Conservation (phyloP, 75 land plant genomes). For the Sequoiadendron giganteum region DNA sequence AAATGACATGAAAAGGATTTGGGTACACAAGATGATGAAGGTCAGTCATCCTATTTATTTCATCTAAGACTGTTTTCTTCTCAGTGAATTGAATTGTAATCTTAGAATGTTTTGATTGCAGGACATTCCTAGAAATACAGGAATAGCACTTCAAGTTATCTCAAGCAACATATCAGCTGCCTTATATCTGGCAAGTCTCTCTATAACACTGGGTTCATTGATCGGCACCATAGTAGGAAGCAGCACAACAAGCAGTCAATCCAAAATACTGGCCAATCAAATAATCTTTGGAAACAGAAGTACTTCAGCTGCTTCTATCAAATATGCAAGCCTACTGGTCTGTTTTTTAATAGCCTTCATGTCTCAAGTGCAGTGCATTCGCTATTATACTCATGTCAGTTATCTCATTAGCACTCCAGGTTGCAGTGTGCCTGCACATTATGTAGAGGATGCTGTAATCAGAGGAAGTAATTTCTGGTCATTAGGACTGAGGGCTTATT, state of each 20-base stretch:
- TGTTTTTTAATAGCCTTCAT: slow-evolving; percentile 78
- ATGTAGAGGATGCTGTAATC: slow-evolving; percentile 55
- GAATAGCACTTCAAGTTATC: slow-evolving; percentile 50
- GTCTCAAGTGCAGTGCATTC: slow-evolving; percentile 64
- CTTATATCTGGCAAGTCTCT: slow-evolving; percentile 52
- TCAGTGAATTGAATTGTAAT: too few species aligned
- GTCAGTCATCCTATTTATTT: slow-evolving; percentile 11
- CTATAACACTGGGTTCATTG: slow-evolving; percentile 66
- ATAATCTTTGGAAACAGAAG: slow-evolving; percentile 15
- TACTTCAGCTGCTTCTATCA: slow-evolving; percentile 1
- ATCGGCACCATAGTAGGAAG: slow-evolving; percentile 58
- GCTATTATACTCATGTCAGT: slow-evolving; percentile 76
- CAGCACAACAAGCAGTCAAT: not conserved
- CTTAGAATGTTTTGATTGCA: slow-evolving; percentile 12
- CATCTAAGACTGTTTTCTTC: too few species aligned
- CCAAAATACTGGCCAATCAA: not conserved
- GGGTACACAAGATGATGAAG: slow-evolving; percentile 69
- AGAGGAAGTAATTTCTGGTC: slow-evolving; percentile 77
- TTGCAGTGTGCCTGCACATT: slow-evolving; percentile 29
- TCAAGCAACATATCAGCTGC: slow-evolving; percentile 63
- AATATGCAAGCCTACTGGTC: slow-evolving; percentile 53
- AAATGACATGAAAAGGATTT: slow-evolving; percentile 57
- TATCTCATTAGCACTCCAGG: slow-evolving; percentile 53
- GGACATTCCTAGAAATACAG: slow-evolving; percentile 29
- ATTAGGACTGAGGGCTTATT: slow-evolving; percentile 72